Percentiles rank a stretch among this genome's conserved stretches.
Conservation (phyloP, 2,329 filamentous ascomycete genomes). For the Sporothrix schenckii region DNA sequence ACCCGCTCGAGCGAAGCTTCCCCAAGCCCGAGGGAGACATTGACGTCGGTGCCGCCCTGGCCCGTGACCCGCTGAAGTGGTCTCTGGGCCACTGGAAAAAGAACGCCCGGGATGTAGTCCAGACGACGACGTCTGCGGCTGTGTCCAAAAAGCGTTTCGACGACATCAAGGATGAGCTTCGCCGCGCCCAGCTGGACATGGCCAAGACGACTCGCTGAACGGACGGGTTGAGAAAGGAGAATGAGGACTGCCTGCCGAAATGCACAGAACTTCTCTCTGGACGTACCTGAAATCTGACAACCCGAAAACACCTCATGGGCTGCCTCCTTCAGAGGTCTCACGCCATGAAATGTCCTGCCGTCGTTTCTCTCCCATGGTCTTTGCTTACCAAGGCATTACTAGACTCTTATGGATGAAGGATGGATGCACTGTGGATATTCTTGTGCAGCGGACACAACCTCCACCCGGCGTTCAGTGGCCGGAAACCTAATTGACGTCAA, state of each 20-base stretch:
- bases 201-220: slow-evolving; percentile 17
- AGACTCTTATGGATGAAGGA: background rate
- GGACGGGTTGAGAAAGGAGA: background rate
- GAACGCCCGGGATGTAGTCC: slow-evolving; percentile 39
- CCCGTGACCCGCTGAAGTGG: slow-evolving; percentile 47
- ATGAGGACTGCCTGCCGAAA: background rate
- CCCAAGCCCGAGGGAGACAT: slow-evolving; percentile 48
- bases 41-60: slow-evolving; percentile 50
- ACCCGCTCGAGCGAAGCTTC: slow-evolving; percentile 47
- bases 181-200: slow-evolving; percentile 44
- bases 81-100: slow-evolving; percentile 47
- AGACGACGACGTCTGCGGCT: slow-evolving; percentile 41
- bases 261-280: background rate
- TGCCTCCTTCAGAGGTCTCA: background rate
- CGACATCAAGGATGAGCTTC: slow-evolving; percentile 53
- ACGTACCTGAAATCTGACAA: background rate
- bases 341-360: background rate
- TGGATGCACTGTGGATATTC: background rate
- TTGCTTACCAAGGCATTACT: background rate
- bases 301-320: too few relatives aligned
- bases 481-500: background rate
- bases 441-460: background rate
- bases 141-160: slow-evolving; percentile 46
- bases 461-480: background rate
- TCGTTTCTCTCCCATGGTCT: background rate